These are phyloP conservation scores for Apiotrichum siamense DNA, from an alignment of 1,284 basidiomycete species.

Conservation along the genomic window DNA sequence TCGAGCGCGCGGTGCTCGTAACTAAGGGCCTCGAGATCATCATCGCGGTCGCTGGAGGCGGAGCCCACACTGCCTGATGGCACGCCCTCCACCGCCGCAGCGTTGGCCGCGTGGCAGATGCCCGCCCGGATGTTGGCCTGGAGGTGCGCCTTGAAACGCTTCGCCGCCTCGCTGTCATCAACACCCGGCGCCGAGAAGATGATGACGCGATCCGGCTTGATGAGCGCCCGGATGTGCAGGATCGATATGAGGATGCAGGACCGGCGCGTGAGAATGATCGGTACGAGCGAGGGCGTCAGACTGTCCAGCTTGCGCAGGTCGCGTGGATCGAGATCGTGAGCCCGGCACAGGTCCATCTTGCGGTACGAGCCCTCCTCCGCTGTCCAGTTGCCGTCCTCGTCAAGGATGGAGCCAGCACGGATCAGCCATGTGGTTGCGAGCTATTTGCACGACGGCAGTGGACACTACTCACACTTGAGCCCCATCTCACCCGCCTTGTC, in stretches of 20 bases:
- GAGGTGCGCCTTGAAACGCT: slow-evolving; percentile 79
- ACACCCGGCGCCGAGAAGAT: slow-evolving; percentile 88
- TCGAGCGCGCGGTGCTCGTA: slow-evolving; percentile 92
- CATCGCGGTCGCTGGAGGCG: neutral
- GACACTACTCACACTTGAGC: slow-evolving; percentile 36
- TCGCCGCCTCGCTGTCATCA: slow-evolving; percentile 74
- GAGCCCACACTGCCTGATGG: neutral
- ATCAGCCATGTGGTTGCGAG: too few relatives aligned
- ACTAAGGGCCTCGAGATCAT: slow-evolving; percentile 49
- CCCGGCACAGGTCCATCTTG: slow-evolving; percentile 77
- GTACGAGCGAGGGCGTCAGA: slow-evolving; percentile 66
- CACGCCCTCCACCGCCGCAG: slow-evolving; percentile 16
- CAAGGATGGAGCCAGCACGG: slow-evolving; percentile 70
- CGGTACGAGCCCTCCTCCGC: slow-evolving; percentile 86
- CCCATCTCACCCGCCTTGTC: slow-evolving; percentile 46
- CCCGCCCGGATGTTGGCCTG: slow-evolving; percentile 56
- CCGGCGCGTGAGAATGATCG: slow-evolving; percentile 82
- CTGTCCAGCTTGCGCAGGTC: slow-evolving; percentile 96
- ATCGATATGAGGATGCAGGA: slow-evolving; percentile 90
- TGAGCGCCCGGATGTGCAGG: slow-evolving; percentile 85
- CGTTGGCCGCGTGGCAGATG: slow-evolving; percentile 14
- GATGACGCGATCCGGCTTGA: slow-evolving; percentile 87
- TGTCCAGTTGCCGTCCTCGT: slow-evolving; percentile 77
- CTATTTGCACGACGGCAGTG: too few relatives aligned
- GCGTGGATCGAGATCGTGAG: slow-evolving; percentile 85